Conservation (phyloP, 2,329 filamentous ascomycete species). For the Grosmannia huntii region DNA sequence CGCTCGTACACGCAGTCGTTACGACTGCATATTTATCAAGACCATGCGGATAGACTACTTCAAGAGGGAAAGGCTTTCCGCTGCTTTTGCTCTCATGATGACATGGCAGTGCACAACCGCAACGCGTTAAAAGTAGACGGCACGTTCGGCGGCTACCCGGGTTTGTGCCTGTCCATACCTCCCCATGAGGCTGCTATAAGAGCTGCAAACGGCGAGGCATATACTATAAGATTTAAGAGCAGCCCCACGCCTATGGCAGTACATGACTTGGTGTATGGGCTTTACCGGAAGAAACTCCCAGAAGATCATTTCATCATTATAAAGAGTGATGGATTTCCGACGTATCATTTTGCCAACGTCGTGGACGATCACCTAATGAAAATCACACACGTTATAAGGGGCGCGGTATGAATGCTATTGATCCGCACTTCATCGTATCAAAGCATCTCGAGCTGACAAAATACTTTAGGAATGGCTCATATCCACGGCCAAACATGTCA, state of each 20-base stretch:
- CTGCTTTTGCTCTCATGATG: constrained; percentile 75
- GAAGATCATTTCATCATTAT: constrained; percentile 79
- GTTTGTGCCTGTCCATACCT: constrained; percentile 59
- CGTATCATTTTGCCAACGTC: constrained; percentile 95
- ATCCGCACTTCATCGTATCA: neutral
- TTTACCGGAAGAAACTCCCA: constrained; percentile 39
- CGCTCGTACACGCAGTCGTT: constrained; percentile 49
- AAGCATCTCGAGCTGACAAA: neutral
- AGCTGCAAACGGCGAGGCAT: constrained; percentile 53
- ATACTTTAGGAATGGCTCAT: constrained; percentile 73
- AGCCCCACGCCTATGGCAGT: constrained; percentile 51
- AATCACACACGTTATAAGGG: constrained; percentile 90
- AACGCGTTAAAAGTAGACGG: constrained; percentile 44
- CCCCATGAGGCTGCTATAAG: constrained; percentile 56
- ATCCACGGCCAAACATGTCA: constrained; percentile 65
- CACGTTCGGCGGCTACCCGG: constrained; percentile 31
- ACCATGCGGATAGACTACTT: constrained; percentile 58
- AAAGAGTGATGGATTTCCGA: constrained; percentile 85
- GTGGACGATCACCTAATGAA: constrained; percentile 93
- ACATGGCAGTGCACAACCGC: constrained; percentile 54
- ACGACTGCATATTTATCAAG: constrained; percentile 57
- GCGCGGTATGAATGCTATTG: constrained; percentile 42
- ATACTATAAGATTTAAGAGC: constrained; percentile 66
- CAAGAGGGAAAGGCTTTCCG: constrained; percentile 67
- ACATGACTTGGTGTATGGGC: constrained; percentile 69